Evolutionary conservation across 495 filamentous ascomycete genomes (phyloP).

Genomic region (Aspergillus asperescens): DNA sequence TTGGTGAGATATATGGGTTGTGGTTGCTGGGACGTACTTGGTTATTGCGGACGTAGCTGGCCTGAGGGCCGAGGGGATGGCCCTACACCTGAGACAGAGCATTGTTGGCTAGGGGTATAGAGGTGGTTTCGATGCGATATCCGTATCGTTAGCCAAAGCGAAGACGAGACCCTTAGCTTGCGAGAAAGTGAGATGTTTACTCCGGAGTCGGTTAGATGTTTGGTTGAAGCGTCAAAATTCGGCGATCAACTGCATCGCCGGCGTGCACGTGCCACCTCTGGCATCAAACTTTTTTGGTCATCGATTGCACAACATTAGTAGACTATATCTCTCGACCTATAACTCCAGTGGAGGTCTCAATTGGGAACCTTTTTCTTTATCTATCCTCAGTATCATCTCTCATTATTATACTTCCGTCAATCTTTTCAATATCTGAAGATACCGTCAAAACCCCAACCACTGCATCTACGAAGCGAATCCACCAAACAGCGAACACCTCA

Average conservation of each 20-base stretch:
- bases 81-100: conserved; percentile 33
- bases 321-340: neutral
- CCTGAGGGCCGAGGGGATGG: conserved; percentile 25
- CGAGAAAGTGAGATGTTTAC: neutral
- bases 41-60: conserved; percentile 15
- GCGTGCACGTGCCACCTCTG: conserved; percentile 31
- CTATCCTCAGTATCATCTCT: neutral
- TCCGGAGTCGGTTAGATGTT: conserved; percentile 6
- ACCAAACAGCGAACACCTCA: neutral
- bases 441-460: neutral
- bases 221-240: conserved; percentile 35
- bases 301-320: neutral
- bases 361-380: neutral
- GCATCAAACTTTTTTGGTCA: conserved; percentile 12
- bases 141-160: conserved; percentile 3
- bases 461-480: neutral
- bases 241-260: conserved; percentile 25
- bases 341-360: neutral
- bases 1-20: neutral
- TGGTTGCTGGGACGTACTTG: conserved; percentile 3
- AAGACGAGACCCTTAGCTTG: neutral
- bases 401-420: neutral
- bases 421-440: neutral
- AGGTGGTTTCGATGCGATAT: neutral
- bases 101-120: conserved; percentile 20